Evolutionary conservation across 768 basidiomycete genomes (phyloP), one percentile per base, ranked within the genome.

Genomic region (Rhodotorula graminis): DNA sequence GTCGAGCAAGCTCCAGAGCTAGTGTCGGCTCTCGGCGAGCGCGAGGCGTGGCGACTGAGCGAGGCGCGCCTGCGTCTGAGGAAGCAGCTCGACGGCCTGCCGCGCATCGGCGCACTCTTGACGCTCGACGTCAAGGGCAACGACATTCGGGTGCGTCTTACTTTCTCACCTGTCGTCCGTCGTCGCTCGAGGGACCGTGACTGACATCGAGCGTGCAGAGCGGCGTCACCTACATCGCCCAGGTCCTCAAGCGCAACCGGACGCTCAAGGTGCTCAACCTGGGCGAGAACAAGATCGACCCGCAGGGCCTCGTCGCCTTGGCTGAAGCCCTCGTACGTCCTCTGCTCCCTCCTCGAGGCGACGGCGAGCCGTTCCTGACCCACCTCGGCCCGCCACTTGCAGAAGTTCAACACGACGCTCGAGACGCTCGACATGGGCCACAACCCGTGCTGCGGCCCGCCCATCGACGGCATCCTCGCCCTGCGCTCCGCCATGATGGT

Each of bases 391-490:
- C 33, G n/a, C 31, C 16, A 10, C 44, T 44, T 61, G 55, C 73
- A 95, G 90, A 97, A 96, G 88, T 96, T 95, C 79, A 99, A 99
- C 78, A 87, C 90, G 4, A 87, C 88, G 64, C 83, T 99, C 31
- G 96, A 99, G 81, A 98, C 94, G 2, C 85, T 99, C 2, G 96
- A 99, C 80, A 81, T 99, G 62, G 90, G 88, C 79, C 88, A 89
- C 77, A 99, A 98, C 79, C 94, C 94, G 0, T 97, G 95, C 78
- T 91, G 89, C 72, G 93, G 93, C 0, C 92, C 92, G 3, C 85
- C 85, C 21, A 81, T 93, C 7, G 95, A 97, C 80, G 95, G 95
- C n/a, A 92, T 96, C 78, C 65, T 82, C 47, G 90, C 93, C 0
- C 84, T 99, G 15, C 88, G 96, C 6, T 92, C 93, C 0, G 90